Evolutionary conservation across 139 green algal genomes (phyloP).

Genomic region (Chlamydomonas incerta): DNA sequence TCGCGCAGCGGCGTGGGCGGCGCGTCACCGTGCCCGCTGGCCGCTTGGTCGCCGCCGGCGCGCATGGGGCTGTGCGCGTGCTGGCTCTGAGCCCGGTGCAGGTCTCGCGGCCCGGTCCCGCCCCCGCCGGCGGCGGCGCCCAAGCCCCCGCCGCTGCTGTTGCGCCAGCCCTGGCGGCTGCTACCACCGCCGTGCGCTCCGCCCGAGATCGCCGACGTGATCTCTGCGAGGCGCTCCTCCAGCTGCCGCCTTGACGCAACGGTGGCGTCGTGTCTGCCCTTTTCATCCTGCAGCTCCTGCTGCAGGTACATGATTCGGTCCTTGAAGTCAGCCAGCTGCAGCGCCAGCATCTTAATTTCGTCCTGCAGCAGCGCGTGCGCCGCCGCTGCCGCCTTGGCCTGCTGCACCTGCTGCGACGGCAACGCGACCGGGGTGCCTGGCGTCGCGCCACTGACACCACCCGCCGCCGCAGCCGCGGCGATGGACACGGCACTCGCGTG

Average conservation of each 20-base stretch:
- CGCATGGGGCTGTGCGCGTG: slow-evolving; percentile 1
- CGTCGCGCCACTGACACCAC: neutral
- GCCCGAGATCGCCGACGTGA: neutral
- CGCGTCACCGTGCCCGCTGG: neutral
- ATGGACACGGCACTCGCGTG: too few species aligned
- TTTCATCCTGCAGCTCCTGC: slow-evolving; percentile 34
- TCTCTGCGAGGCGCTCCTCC: slow-evolving; percentile 27
- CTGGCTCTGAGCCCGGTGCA: slow-evolving; percentile 9
- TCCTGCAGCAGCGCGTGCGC: slow-evolving; percentile 2
- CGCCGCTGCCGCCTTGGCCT: slow-evolving; percentile 13
- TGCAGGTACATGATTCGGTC: slow-evolving; percentile 41
- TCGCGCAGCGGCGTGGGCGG: neutral
- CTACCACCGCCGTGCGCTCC: neutral
- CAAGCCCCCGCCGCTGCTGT: slow-evolving; percentile 5
- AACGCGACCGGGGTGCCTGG: slow-evolving; percentile 1
- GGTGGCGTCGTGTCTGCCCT: slow-evolving; percentile 18
- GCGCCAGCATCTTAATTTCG: slow-evolving; percentile 3
- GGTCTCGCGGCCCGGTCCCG: neutral
- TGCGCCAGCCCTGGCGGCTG: slow-evolving; percentile 21
- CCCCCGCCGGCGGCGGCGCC: neutral
- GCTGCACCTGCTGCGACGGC: slow-evolving; percentile 22
- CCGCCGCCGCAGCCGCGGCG: neutral
- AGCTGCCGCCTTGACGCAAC: slow-evolving; percentile 6
- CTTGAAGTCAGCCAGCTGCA: slow-evolving; percentile 41
- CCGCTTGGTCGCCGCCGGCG: neutral